phyloP scores from a whole-genome alignment of 495 filamentous ascomycete genomes.

The Peziza echinospora region DNA sequence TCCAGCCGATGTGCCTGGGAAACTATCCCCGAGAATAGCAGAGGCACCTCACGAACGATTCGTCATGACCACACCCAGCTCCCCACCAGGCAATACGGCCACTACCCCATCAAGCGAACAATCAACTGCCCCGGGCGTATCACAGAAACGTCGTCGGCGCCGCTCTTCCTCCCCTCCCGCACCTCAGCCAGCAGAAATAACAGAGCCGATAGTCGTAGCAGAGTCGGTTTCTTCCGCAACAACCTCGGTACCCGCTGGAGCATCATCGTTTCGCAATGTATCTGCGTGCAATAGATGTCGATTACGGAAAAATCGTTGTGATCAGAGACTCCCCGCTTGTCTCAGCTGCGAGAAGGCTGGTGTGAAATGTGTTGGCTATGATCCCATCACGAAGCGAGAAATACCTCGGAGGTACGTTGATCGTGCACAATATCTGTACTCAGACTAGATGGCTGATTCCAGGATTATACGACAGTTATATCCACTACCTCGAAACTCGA shows the following conservation, averaged over 20 bases:
- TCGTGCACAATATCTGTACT: slow-evolving; percentile 5
- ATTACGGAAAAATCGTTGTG: slow-evolving; percentile 80
- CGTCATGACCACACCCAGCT: not conserved
- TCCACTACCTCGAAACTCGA: slow-evolving; percentile 78
- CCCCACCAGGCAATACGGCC: not conserved
- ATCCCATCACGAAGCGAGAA: slow-evolving; percentile 85
- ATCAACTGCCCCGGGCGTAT: not conserved
- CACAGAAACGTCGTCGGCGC: not conserved
- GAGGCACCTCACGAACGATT: no score
- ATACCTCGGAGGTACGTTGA: slow-evolving; percentile 55
- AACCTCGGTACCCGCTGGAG: slow-evolving; percentile 19
- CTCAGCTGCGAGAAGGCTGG: slow-evolving; percentile 74
- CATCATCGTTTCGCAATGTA: slow-evolving; percentile 68
- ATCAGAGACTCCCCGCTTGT: slow-evolving; percentile 77
- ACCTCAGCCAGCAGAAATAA: not conserved
- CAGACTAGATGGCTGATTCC: slow-evolving; percentile 1
- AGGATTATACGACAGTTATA: slow-evolving; percentile 38
- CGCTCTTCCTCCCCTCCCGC: not conserved
- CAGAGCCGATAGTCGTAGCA: not conserved
- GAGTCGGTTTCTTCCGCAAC: not conserved
- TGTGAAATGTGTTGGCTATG: slow-evolving; percentile 80
- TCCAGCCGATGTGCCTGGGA: no score
- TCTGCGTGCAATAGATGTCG: slow-evolving; percentile 88
- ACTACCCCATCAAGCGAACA: not conserved
- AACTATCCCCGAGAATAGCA: no score